Evolutionary conservation across 306 rosid genomes (phyloP), one percentile per base, ranked within the genome.

Genomic region (Cyclanthera cordifolia): DNA sequence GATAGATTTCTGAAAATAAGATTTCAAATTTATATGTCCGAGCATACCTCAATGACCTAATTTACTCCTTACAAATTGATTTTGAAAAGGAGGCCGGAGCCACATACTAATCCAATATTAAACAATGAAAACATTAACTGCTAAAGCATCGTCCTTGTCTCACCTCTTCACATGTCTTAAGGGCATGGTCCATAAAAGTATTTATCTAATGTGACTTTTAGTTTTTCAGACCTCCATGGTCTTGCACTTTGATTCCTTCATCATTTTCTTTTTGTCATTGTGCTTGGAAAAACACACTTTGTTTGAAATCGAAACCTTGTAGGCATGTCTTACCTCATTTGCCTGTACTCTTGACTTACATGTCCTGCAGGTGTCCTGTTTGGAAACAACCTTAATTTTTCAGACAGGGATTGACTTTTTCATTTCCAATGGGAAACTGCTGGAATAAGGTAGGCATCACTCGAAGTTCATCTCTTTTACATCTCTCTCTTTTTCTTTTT

Each of bases 401-500:
- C 71, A 66, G 53, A 65, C 70, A 65, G 53, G 46, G 52, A 65
- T 45, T 65, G 19, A 12, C 43, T 65, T 27, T 73, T 73, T 71
- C 67, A 43, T 73, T 43, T 23, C 50, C 68, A 74, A 90, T 90
- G 97, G 95, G 97, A 78, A 67, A 28, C 70, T 90, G 93, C 67
- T 51, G 85, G 66, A 64, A 72, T 61, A 81, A 76, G 95, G 97
- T 88, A 70, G 75, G 86, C 48, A 37, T 72, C 53, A 45, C 56
- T 43, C 28, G 52, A 67, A 67, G 47, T 69, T 24, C 23, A 10
- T 37, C 27, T 60, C 9, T 23, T n/a, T n/a, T 16, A 25, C n/a
- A 0, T 49, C 53, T n/a, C 54, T 50, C 54, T 47, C 17, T 47
- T 21, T 45, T 32, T 10, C 21, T 10, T 1, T 8, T 21, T 9